Percentiles rank a stretch among this genome's conserved stretches.
Evolutionary conservation across 2,329 filamentous ascomycete species (phyloP).

Genomic region (Monilinia fructigena): DNA sequence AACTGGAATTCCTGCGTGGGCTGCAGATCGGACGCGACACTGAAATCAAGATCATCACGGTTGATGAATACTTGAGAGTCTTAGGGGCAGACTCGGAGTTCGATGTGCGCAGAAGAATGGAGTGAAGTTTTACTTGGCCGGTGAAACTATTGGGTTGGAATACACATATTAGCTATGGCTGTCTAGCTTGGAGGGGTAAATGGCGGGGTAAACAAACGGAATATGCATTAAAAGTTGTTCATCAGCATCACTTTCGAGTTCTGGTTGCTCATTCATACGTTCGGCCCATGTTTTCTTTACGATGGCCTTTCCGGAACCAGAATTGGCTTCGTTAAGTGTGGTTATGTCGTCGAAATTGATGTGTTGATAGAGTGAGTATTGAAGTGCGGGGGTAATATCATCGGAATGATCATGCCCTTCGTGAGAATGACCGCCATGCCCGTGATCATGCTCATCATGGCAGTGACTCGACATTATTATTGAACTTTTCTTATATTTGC

Average conservation of each 20-base stretch:
- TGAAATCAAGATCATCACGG: constrained; percentile 82
- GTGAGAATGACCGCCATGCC: constrained; percentile 52
- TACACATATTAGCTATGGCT: constrained; percentile 5
- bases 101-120: constrained; percentile 80
- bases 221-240: constrained; percentile 92
- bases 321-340: constrained; percentile 76
- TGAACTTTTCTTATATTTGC: neutral
- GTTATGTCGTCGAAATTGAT: constrained; percentile 84
- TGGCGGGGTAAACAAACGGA: constrained; percentile 59
- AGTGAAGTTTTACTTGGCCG: constrained; percentile 88
- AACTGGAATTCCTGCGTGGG: constrained; percentile 77
- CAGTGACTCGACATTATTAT: constrained; percentile 45
- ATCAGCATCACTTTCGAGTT: constrained; percentile 82
- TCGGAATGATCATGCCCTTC: constrained; percentile 87
- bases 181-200: constrained; percentile 21
- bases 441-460: constrained; percentile 46
- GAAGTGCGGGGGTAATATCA: constrained; percentile 87
- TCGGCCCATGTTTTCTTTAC: constrained; percentile 91
- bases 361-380: constrained; percentile 86
- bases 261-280: constrained; percentile 66
- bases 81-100: constrained; percentile 68
- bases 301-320: constrained; percentile 68
- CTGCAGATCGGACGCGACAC: constrained; percentile 63
- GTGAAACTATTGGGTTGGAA: constrained; percentile 64
- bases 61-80: constrained; percentile 89